Base-by-base conservation (phyloP, 2,329 filamentous ascomycete species). In the Hymenoscyphus fraxineus region DNA sequence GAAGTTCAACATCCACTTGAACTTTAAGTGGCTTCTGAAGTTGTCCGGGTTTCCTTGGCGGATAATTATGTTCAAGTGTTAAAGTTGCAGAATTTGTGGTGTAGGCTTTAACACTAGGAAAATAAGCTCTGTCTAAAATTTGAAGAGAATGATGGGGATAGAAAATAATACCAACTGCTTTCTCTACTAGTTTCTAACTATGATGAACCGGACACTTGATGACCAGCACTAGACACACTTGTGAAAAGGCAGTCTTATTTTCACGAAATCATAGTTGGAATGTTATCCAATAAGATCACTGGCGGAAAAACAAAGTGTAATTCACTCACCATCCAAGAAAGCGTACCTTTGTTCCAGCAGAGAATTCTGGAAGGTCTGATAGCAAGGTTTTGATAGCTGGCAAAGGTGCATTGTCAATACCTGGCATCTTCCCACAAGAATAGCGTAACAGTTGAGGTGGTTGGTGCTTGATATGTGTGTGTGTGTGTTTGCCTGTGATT, bases 291-390 rank as follows among this genome's bases (percentile, higher is more conserved):
- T 51, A 2, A 51, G 15, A 22, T 51, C n/a, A 51, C 22, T 19
- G 10, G n/a, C n/a, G 22, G 13, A 27, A 54, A 54, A 22, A 22
- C 22, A 13, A 54, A 22, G n/a, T 5, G 9, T 27, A 27, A 22
- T 51, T 3, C 22, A 78, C 87, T 79, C 83, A 97, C 94, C 93
- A 97, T 77, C 92, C 93, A 60, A 98, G 78, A 76, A 98, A 96
- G 66, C 94, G 88, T 66, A 97, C 89, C 79, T 98, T 98, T n/a
- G 87, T 85, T 7, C 69, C 73, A 39, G 62, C 64, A 22, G 62
- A 47, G 54, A 68, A 68, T 10, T 60, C 65, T 27, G 40, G 58
- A 19, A 76, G 71, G 39, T 74, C 69, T 47, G 72, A 73, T n/a
- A 75, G 71, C 31, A 73, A 63, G 31, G 61, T 65, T 35, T 75